These are phyloP conservation scores for Fusarium ambrosium DNA, from an alignment of 2,329 filamentous ascomycete genomes.

Conservation along the genomic window DNA sequence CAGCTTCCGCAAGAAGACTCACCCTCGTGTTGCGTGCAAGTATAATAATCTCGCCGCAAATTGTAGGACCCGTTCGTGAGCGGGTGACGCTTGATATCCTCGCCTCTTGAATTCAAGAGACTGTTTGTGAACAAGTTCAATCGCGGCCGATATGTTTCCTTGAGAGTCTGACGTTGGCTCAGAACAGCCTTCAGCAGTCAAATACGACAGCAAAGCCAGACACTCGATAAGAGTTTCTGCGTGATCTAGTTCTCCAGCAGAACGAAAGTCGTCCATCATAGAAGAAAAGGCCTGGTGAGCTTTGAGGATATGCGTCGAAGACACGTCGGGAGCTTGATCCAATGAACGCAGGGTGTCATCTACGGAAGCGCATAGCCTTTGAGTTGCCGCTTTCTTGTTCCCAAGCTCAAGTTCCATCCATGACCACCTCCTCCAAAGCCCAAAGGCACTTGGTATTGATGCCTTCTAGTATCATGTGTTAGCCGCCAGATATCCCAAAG, in stretches of 20 bases:
- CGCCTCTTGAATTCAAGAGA: slow-evolving; percentile 60
- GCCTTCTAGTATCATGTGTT: slow-evolving; percentile 31
- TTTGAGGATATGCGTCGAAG: slow-evolving; percentile 64
- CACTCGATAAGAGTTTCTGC: slow-evolving; percentile 72
- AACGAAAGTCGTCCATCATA: slow-evolving; percentile 68
- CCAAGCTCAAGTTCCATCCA: slow-evolving; percentile 72
- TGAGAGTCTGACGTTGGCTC: slow-evolving; percentile 63
- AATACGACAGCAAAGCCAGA: slow-evolving; percentile 75
- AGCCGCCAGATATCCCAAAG: slow-evolving; percentile 4
- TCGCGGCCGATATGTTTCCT: slow-evolving; percentile 68
- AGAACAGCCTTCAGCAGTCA: slow-evolving; percentile 60
- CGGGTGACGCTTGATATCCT: slow-evolving; percentile 48
- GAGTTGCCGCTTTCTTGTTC: slow-evolving; percentile 51
- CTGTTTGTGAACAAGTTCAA: slow-evolving; percentile 56
- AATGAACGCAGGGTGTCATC: slow-evolving; percentile 47
- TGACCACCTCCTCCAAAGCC: slow-evolving; percentile 73
- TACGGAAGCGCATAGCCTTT: slow-evolving; percentile 57
- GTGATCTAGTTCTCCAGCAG: slow-evolving; percentile 60
- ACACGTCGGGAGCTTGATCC: slow-evolving; percentile 35
- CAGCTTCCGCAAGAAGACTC: slow-evolving; percentile 38
- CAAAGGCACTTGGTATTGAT: slow-evolving; percentile 39
- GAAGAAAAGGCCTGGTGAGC: slow-evolving; percentile 66
- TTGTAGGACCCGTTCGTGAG: slow-evolving; percentile 78
- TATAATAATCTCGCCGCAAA: slow-evolving; percentile 75
- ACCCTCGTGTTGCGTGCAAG: slow-evolving; percentile 72